phyloP scores from a whole-genome alignment of 2,329 filamentous ascomycete genomes.

The Colletotrichum gigasporum region DNA sequence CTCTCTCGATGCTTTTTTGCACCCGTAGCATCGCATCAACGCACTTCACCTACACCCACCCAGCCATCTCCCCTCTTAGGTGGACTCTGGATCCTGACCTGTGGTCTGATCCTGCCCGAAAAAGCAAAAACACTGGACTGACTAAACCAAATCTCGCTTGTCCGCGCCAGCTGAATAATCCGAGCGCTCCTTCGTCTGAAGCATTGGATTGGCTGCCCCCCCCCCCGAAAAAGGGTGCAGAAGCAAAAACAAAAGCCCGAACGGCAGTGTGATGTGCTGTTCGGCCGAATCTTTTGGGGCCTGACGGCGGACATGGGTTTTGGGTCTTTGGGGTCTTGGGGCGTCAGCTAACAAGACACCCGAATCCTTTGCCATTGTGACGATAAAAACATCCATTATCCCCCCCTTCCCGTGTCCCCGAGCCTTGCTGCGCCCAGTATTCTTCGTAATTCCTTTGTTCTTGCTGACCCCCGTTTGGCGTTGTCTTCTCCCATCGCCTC shows the following conservation, averaged over 20 bases:
- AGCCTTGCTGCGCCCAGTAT: not conserved
- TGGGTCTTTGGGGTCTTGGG: not conserved
- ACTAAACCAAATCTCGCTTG: conserved; percentile 13
- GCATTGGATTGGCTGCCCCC: conserved; percentile 20
- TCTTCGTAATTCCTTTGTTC: not conserved
- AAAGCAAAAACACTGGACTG: not conserved
- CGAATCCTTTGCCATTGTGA: conserved; percentile 8
- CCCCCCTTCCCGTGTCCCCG: not conserved
- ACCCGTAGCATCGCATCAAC: not conserved
- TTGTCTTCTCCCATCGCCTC: not conserved
- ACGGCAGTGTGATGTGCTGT: not conserved
- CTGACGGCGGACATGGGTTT: not conserved
- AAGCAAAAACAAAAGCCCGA: not conserved
- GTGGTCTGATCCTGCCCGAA: not conserved
- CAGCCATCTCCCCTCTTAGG: not conserved
- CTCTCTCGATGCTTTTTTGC: not conserved
- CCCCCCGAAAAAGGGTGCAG: too few relatives aligned
- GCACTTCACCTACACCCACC: too few relatives aligned
- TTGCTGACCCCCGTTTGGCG: not conserved
- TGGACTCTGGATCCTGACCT: not conserved
- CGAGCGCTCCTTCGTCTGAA: conserved; percentile 28
- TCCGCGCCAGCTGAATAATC: conserved; percentile 9
- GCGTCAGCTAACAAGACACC: not conserved
- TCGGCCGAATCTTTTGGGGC: not conserved
- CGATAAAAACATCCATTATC: conserved; percentile 15